Percentiles rank a stretch among this genome's conserved stretches.
phyloP scores from a whole-genome alignment of 2,329 filamentous ascomycete genomes.

The Ophiosphaerella narmari region DNA sequence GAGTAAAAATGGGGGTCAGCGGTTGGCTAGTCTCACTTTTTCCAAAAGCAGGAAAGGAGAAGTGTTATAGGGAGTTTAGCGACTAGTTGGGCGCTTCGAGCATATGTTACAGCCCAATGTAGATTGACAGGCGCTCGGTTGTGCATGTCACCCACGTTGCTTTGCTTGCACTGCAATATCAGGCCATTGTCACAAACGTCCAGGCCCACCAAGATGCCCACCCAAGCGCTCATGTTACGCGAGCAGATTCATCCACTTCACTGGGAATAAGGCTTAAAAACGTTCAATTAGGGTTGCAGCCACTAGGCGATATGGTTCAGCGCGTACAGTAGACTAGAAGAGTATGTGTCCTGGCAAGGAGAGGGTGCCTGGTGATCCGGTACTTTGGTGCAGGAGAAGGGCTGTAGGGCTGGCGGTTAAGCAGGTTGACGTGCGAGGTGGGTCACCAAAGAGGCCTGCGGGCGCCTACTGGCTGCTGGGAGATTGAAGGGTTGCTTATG shows the following conservation, averaged over 20 bases:
- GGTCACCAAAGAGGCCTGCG: conserved; percentile 30
- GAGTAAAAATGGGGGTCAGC: not conserved
- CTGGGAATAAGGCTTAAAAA: conserved; percentile 1
- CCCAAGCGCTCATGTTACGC: conserved; percentile 11
- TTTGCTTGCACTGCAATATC: conserved; percentile 8
- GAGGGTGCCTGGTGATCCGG: conserved; percentile 26
- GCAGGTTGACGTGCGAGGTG: conserved; percentile 18
- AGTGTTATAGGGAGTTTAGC: not conserved
- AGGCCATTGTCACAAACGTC: conserved; percentile 5
- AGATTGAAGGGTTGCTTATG: conserved; percentile 20
- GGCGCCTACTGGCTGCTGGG: conserved; percentile 28
- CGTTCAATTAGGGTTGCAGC: conserved; percentile 34
- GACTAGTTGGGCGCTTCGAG: conserved; percentile 7
- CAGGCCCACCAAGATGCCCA: conserved; percentile 16
- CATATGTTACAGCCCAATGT: conserved; percentile 6
- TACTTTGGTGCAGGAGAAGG: conserved; percentile 11
- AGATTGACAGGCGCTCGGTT: conserved; percentile 6
- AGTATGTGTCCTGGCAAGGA: not conserved
- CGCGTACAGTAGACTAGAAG: conserved; percentile 20
- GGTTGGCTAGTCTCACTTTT: not conserved
- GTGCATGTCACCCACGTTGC: conserved; percentile 3
- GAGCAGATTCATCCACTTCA: not conserved
- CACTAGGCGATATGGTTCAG: conserved; percentile 20
- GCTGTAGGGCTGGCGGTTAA: conserved; percentile 38
- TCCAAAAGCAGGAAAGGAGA: not conserved